Conservation (phyloP, 2,329 filamentous ascomycete species). For the Pyrenochaeta sp. region DNA sequence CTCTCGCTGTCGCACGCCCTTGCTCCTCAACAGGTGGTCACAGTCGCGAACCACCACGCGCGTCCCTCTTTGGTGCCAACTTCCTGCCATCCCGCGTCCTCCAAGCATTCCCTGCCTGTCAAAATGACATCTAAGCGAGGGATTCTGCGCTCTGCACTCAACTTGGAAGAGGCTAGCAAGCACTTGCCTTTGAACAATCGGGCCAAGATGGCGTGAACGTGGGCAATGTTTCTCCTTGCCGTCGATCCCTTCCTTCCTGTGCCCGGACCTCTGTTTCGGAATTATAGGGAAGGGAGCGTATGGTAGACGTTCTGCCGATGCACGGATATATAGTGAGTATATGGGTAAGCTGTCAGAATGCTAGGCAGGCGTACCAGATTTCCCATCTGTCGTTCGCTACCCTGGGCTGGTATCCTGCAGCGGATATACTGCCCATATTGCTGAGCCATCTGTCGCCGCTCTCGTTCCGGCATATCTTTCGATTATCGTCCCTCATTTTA, state of each 20-base stretch:
- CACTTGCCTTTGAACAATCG: conserved; percentile 15
- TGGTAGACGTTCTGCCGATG: conserved; percentile 7
- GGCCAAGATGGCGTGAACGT: conserved; percentile 25
- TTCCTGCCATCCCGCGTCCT: conserved; percentile 4
- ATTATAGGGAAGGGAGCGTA: conserved; percentile 20
- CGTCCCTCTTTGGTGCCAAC: conserved; percentile 7
- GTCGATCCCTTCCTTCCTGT: conserved; percentile 35
- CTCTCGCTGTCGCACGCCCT: conserved; percentile 21
- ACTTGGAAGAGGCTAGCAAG: conserved; percentile 12
- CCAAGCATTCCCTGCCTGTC: conserved; percentile 27
- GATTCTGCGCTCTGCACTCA: conserved; percentile 20
- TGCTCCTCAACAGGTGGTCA: conserved; percentile 23
- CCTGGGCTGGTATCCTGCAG: conserved; percentile 18
- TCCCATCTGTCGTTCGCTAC: conserved; percentile 15
- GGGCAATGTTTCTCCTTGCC: conserved; percentile 40
- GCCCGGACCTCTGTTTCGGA: conserved; percentile 32
- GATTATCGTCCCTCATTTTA: conserved; percentile 17
- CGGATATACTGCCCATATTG: conserved; percentile 16
- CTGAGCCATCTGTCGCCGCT: conserved; percentile 3
- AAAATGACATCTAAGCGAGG: conserved; percentile 24
- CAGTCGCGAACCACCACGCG: conserved; percentile 25
- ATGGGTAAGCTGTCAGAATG: conserved; percentile 17
- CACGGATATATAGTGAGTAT: conserved; percentile 29
- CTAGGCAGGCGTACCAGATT: conserved; percentile 27
- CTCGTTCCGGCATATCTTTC: conserved; percentile 22